phyloP scores from a whole-genome alignment of 169 alveolate species.

The Cryptosporidium muris region DNA sequence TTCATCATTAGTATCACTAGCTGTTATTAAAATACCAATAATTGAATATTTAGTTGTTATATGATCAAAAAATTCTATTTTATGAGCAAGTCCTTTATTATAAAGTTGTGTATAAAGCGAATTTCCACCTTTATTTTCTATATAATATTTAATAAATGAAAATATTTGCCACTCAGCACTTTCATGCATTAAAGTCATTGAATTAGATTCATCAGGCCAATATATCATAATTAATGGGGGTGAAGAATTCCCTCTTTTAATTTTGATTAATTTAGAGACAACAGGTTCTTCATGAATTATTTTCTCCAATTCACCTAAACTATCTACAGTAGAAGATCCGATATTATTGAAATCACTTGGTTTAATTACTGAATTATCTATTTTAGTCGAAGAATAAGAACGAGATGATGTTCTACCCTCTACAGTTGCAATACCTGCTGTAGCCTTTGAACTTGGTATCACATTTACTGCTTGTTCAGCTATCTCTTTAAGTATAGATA shows the following conservation, averaged over 20 bases:
- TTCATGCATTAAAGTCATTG: slow-evolving; percentile 12
- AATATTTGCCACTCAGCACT: slow-evolving; percentile 71
- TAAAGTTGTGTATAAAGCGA: slow-evolving; percentile 3
- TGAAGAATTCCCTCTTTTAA: slow-evolving; percentile 48
- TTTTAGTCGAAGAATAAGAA: no score
- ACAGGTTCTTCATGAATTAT: neutral
- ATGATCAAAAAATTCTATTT: slow-evolving; percentile 46
- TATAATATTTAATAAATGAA: slow-evolving; percentile 30
- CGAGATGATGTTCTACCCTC: no score
- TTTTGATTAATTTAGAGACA: slow-evolving; percentile 1
- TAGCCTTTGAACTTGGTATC: neutral
- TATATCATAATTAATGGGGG: slow-evolving; percentile 52
- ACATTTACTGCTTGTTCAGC: slow-evolving; percentile 1
- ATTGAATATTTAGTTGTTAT: slow-evolving; percentile 48
- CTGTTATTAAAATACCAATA: slow-evolving; percentile 39
- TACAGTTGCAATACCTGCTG: neutral
- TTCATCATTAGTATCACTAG: slow-evolving; percentile 36
- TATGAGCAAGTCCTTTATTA: slow-evolving; percentile 11
- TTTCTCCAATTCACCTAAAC: neutral
- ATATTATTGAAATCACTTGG: neutral
- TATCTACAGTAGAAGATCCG: neutral
- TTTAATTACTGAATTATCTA: neutral
- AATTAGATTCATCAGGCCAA: slow-evolving; percentile 32
- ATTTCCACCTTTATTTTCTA: slow-evolving; percentile 52
- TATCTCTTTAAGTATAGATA: slow-evolving; percentile 6